These are phyloP conservation scores for Daedaleopsis nitida DNA, from an alignment of 768 basidiomycete species.

Conservation along the genomic window DNA sequence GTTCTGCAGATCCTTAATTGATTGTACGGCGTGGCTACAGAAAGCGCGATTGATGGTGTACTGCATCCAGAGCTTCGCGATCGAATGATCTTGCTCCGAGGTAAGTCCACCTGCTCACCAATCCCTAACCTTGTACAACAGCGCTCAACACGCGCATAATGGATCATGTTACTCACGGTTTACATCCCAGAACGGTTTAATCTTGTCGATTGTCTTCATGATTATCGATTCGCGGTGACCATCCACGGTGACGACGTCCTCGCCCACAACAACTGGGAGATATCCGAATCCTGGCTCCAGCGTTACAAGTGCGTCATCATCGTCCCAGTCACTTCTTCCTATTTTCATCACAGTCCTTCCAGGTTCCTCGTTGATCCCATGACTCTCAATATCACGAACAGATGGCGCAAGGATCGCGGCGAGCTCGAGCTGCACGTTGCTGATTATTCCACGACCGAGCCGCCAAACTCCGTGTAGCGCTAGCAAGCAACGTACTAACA, in stretches of 20 bases:
- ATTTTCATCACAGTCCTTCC: conserved; percentile 1
- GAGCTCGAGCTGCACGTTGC: conserved; percentile 51
- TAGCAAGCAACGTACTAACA: background rate
- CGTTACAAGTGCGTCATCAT: conserved; percentile 64
- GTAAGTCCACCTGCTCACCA: conserved; percentile 40
- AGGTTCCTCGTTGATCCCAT: conserved; percentile 81
- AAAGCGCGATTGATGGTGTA: conserved; percentile 89
- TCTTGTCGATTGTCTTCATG: conserved; percentile 76
- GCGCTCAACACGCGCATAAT: background rate
- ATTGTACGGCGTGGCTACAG: conserved; percentile 40
- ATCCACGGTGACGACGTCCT: conserved; percentile 92
- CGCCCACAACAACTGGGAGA: conserved; percentile 90
- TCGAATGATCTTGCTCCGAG: conserved; percentile 85
- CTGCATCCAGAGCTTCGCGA: conserved; percentile 90
- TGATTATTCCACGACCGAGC: conserved; percentile 18
- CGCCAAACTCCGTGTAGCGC: conserved; percentile 11
- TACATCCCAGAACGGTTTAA: conserved; percentile 65
- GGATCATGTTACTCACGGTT: background rate
- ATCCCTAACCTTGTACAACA: conserved; percentile 8
- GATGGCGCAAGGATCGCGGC: conserved; percentile 87
- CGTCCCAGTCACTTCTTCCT: background rate
- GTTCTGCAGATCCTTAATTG: conserved; percentile 10
- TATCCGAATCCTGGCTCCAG: conserved; percentile 79
- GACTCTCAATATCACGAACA: conserved; percentile 72
- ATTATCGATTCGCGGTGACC: conserved; percentile 66